phyloP scores from a whole-genome alignment of 2,329 filamentous ascomycete genomes.

The Plenodomus lindquistii region DNA sequence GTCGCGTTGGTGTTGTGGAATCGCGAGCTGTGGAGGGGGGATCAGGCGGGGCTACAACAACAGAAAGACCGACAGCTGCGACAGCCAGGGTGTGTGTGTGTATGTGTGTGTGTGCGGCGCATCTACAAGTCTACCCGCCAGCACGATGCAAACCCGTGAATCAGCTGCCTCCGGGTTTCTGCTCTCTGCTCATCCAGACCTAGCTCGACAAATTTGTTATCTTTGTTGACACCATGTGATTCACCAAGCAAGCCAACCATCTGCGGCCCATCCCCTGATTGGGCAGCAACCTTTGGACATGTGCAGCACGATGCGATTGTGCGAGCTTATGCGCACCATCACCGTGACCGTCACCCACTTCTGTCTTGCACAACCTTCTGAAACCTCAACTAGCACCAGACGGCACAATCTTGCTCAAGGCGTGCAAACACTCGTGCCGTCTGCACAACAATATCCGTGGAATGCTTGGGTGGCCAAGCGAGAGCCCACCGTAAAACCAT shows the following conservation, averaged over 20 bases:
- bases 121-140: not conserved
- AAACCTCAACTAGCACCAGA: slow-evolving; percentile 17
- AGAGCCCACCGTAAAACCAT: no score
- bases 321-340: slow-evolving; percentile 13
- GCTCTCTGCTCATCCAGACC: not conserved
- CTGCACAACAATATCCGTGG: not conserved
- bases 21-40: slow-evolving; percentile 12
- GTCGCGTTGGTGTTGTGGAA: slow-evolving; percentile 4
- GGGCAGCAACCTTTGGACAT: slow-evolving; percentile 18
- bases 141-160: not conserved
- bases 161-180: not conserved
- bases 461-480: not conserved
- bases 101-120: no score
- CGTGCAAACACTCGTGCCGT: not conserved
- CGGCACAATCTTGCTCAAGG: not conserved
- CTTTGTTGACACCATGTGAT: slow-evolving; percentile 5
- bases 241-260: slow-evolving; percentile 3
- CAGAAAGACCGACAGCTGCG: slow-evolving; percentile 2
- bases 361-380: slow-evolving; percentile 18
- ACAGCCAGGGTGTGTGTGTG: not conserved
- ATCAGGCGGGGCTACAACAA: slow-evolving; percentile 8
- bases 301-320: slow-evolving; percentile 22
- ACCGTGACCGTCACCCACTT: slow-evolving; percentile 5
- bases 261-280: slow-evolving; percentile 17
- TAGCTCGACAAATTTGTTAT: not conserved